Evolutionary conservation across 768 basidiomycete species (phyloP).

Genomic region (Tulasnella sp.): DNA sequence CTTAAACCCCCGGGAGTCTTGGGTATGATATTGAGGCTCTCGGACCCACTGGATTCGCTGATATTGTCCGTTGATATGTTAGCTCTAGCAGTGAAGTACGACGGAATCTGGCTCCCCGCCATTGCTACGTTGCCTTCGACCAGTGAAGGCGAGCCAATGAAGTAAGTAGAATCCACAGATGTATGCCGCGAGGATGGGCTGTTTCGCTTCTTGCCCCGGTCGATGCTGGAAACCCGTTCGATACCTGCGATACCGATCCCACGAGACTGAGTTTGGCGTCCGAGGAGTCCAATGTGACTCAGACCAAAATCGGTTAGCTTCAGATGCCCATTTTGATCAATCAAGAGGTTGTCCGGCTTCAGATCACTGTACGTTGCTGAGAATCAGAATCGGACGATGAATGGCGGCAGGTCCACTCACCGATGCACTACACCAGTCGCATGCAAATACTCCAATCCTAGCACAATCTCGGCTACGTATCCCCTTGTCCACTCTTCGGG

Average conservation of each 20-base stretch:
- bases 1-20: slow-evolving; percentile 29
- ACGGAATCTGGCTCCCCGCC: slow-evolving; percentile 40
- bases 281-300: slow-evolving; percentile 93
- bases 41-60: slow-evolving; percentile 81
- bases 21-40: slow-evolving; percentile 51
- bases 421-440: slow-evolving; percentile 92
- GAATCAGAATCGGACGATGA: neutral
- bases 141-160: slow-evolving; percentile 51
- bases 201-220: slow-evolving; percentile 64
- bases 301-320: slow-evolving; percentile 98
- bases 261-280: slow-evolving; percentile 81
- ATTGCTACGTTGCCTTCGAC: slow-evolving; percentile 38
- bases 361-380: slow-evolving; percentile 54
- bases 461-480: slow-evolving; percentile 90
- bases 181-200: slow-evolving; percentile 67
- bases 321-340: slow-evolving; percentile 91
- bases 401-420: slow-evolving; percentile 37
- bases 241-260: slow-evolving; percentile 19
- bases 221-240: slow-evolving; percentile 92
- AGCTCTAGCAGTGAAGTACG: slow-evolving; percentile 71
- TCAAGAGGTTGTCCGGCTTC: slow-evolving; percentile 96
- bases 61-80: slow-evolving; percentile 69
- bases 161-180: slow-evolving; percentile 30
- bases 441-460: slow-evolving; percentile 96
- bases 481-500: slow-evolving; percentile 96